phyloP scores from a whole-genome alignment of 2,329 filamentous ascomycete species.

The Cercospora berteroae region DNA sequence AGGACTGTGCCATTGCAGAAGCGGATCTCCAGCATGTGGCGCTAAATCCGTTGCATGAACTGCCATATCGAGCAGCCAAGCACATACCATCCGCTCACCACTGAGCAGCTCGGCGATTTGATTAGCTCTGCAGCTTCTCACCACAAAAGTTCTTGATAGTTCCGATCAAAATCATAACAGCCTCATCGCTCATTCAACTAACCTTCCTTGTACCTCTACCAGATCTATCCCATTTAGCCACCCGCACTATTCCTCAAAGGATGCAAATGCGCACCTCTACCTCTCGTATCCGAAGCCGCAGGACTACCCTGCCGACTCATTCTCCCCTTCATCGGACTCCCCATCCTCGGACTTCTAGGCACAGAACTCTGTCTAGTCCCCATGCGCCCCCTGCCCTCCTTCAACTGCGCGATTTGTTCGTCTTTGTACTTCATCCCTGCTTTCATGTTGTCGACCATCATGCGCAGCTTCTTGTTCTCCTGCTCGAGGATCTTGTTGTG shows the following conservation, averaged over 20 bases:
- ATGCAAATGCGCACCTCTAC: slow-evolving; percentile 23
- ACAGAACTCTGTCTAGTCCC: slow-evolving; percentile 39
- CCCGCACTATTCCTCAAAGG: slow-evolving; percentile 23
- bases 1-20: too few species aligned
- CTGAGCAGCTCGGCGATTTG: neutral
- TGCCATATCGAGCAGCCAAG: too few species aligned
- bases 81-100: too few species aligned
- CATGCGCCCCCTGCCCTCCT: slow-evolving; percentile 37
- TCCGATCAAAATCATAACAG: neutral
- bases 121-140: neutral
- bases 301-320: slow-evolving; percentile 35
- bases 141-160: neutral
- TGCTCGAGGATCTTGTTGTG: slow-evolving; percentile 24
- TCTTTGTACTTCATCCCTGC: slow-evolving; percentile 34
- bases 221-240: neutral
- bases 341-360: slow-evolving; percentile 38
- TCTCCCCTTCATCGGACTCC: slow-evolving; percentile 34
- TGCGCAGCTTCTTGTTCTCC: slow-evolving; percentile 34
- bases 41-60: too few species aligned
- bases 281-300: slow-evolving; percentile 20
- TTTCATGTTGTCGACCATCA: slow-evolving; percentile 31
- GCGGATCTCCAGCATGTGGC: too few species aligned
- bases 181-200: neutral
- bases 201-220: neutral
- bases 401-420: slow-evolving; percentile 37